Evolutionary conservation across 805 yeast species (phyloP).

Genomic region (Starmerella stigmatis): DNA sequence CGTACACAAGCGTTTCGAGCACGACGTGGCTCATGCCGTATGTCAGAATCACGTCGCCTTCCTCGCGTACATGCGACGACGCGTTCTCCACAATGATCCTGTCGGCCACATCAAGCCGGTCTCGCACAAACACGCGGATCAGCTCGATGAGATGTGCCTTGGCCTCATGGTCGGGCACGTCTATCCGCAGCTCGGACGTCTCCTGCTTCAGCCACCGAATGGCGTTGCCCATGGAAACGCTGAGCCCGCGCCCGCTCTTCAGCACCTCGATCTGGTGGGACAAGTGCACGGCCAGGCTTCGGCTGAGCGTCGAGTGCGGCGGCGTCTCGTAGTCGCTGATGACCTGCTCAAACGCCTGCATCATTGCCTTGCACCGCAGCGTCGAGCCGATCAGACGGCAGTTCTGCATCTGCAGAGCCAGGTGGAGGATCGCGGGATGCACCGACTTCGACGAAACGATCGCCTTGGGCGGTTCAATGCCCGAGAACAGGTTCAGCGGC

Average conservation of each 20-base stretch:
- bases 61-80: constrained; percentile 55
- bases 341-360: constrained; percentile 70
- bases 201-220: constrained; percentile 95
- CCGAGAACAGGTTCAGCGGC: constrained; percentile 37
- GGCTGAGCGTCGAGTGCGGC: constrained; percentile 66
- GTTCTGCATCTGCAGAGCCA: constrained; percentile 71
- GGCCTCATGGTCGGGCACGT: constrained; percentile 54
- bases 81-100: constrained; percentile 74
- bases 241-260: constrained; percentile 80
- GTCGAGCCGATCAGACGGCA: constrained; percentile 85
- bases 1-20: constrained; percentile 61
- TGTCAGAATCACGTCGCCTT: constrained; percentile 70
- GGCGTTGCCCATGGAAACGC: constrained; percentile 94
- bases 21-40: constrained; percentile 84
- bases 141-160: constrained; percentile 50
- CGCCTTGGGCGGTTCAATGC: constrained; percentile 29
- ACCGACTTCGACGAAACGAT: constrained; percentile 51
- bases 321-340: constrained; percentile 78
- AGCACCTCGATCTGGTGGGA: constrained; percentile 88
- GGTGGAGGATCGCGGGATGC: constrained; percentile 72
- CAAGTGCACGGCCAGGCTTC: constrained; percentile 79
- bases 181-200: constrained; percentile 71
- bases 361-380: constrained; percentile 73
- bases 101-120: constrained; percentile 74
- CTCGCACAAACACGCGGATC: constrained; percentile 73